Percentiles rank a stretch among this genome's conserved stretches.
phyloP scores from a whole-genome alignment of 1,284 basidiomycete species.

The Cryptococcus deneoformans region DNA sequence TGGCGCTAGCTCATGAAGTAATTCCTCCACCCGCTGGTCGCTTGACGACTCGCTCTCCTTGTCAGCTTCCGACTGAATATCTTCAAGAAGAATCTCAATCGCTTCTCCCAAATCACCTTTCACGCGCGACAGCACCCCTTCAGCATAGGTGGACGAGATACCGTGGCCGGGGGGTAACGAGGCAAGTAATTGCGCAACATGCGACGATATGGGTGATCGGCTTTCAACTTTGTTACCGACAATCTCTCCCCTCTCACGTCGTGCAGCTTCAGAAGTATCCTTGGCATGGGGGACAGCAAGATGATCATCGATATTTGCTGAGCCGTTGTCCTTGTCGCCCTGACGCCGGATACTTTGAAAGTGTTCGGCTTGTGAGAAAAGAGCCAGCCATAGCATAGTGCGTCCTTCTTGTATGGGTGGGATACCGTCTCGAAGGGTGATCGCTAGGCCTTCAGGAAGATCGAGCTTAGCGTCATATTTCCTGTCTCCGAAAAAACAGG shows the following conservation, averaged over 20 bases:
- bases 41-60: slow-evolving; percentile 6
- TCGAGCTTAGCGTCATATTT: slow-evolving; percentile 9
- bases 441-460: background rate
- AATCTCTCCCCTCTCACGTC: slow-evolving; percentile 26
- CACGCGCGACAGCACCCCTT: slow-evolving; percentile 24
- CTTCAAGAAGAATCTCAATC: slow-evolving; percentile 40
- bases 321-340: slow-evolving; percentile 32
- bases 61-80: slow-evolving; percentile 22
- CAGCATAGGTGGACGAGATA: slow-evolving; percentile 5
- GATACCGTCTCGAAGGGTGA: slow-evolving; percentile 14
- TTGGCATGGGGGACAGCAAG: slow-evolving; percentile 35
- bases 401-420: slow-evolving; percentile 26
- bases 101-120: slow-evolving; percentile 38
- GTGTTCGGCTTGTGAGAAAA: slow-evolving; percentile 45
- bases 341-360: slow-evolving; percentile 39
- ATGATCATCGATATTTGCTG: slow-evolving; percentile 38
- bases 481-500: background rate
- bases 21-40: slow-evolving; percentile 14
- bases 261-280: slow-evolving; percentile 35
- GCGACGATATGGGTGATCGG: background rate
- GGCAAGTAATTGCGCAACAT: slow-evolving; percentile 19
- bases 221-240: slow-evolving; percentile 1
- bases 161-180: slow-evolving; percentile 35
- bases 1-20: slow-evolving; percentile 4
- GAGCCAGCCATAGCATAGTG: slow-evolving; percentile 42